Percentiles rank a stretch among this genome's conserved stretches.
These are phyloP conservation scores for Triticum turgidum DNA, from an alignment of 176 grass and related monocot species.

Conservation along the genomic window DNA sequence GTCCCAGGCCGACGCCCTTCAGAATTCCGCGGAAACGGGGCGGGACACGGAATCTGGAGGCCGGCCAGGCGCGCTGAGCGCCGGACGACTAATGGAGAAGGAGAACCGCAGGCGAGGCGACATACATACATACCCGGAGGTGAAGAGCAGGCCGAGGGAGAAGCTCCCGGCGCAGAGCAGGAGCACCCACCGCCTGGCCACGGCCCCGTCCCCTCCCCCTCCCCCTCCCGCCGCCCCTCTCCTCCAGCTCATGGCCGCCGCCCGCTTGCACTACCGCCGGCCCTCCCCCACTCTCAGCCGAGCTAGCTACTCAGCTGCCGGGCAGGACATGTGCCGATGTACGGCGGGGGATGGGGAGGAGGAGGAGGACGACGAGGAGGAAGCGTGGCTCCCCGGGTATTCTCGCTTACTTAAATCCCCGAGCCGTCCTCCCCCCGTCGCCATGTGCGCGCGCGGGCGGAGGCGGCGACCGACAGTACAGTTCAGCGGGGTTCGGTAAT, in stretches of 20 bases:
- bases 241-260: slow-evolving; percentile 33
- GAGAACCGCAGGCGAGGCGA: no score
- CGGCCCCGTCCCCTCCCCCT: slow-evolving; percentile 32
- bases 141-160: slow-evolving; percentile 85
- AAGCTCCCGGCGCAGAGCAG: slow-evolving; percentile 93
- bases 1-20: no score
- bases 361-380: not conserved
- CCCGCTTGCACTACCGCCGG: not conserved
- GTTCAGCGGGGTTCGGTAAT: not conserved
- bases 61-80: not conserved
- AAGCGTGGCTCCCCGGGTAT: not conserved
- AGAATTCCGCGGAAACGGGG: not conserved
- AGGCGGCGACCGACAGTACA: slow-evolving; percentile 16
- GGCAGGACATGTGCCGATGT: not conserved
- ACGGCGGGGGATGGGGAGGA: not conserved
- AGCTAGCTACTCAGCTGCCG: not conserved
- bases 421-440: not conserved
- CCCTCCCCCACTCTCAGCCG: not conserved
- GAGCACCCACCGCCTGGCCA: slow-evolving; percentile 58
- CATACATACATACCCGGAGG: slow-evolving; percentile 47
- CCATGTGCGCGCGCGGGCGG: slow-evolving; percentile 8
- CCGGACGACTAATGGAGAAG: not conserved
- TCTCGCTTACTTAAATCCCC: not conserved
- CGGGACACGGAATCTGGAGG: not conserved
- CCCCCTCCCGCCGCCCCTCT: slow-evolving; percentile 8